phyloP scores from a whole-genome alignment of 2,329 filamentous ascomycete genomes.

The Pseudocercospora pini-densiflorae region DNA sequence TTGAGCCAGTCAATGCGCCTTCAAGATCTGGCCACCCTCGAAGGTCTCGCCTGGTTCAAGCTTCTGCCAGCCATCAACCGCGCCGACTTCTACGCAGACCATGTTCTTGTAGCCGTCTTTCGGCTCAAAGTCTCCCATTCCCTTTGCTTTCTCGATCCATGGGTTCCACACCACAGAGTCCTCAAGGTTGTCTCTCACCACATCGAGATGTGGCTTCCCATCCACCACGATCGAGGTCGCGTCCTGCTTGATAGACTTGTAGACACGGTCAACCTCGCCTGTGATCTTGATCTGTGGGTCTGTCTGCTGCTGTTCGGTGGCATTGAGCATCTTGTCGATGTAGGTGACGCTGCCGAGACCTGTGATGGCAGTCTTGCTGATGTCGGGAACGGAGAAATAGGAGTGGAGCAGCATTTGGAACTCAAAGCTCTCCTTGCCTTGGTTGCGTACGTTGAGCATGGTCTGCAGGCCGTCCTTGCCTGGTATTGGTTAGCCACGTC shows the following conservation, averaged over 20 bases:
- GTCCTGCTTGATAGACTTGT: conserved; percentile 67
- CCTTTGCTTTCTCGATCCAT: conserved; percentile 81
- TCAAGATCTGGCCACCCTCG: conserved; percentile 65
- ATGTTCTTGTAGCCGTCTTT: conserved; percentile 91
- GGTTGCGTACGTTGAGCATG: conserved; percentile 84
- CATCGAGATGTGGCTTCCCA: conserved; percentile 68
- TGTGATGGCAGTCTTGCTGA: conserved; percentile 70
- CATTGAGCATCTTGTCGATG: conserved; percentile 77
- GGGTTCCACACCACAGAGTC: conserved; percentile 98
- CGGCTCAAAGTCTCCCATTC: conserved; percentile 85
- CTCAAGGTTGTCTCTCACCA: conserved; percentile 81
- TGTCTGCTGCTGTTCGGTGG: conserved; percentile 66
- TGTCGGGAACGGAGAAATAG: conserved; percentile 86
- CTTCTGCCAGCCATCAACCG: conserved; percentile 79
- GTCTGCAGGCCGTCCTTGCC: conserved; percentile 73
- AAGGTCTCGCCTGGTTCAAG: conserved; percentile 78
- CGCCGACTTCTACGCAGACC: conserved; percentile 91
- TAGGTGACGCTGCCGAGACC: conserved; percentile 80
- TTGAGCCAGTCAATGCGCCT: conserved; percentile 31
- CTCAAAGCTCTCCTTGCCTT: conserved; percentile 80
- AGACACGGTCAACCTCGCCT: conserved; percentile 85
- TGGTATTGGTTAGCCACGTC: neutral
- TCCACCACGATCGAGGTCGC: conserved; percentile 68
- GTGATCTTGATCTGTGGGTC: conserved; percentile 69
- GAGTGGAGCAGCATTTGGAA: conserved; percentile 92